phyloP scores from a whole-genome alignment of 139 green algal genomes.

The Volvox africanus region DNA sequence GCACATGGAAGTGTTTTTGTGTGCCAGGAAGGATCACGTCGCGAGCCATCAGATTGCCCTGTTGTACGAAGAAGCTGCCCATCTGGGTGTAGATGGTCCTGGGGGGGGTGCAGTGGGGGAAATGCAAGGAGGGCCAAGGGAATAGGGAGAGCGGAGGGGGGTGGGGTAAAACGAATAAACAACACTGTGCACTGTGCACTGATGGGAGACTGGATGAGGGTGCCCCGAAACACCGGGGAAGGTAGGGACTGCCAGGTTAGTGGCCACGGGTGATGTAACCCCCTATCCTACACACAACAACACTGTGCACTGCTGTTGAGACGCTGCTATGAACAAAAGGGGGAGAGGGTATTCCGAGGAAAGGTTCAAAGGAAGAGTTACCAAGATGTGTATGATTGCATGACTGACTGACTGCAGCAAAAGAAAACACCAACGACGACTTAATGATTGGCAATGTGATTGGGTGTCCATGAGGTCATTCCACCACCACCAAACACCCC shows the following conservation, averaged over 20 bases:
- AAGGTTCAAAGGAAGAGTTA: too few species aligned
- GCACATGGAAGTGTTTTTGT: slow-evolving; percentile 62
- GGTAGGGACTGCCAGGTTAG: too few species aligned
- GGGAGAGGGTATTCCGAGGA: background rate
- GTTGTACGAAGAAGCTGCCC: slow-evolving; percentile 91
- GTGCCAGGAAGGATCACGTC: background rate
- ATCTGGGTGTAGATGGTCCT: slow-evolving; percentile 95
- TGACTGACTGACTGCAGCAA: too few species aligned
- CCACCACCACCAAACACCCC: background rate
- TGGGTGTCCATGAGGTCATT: too few species aligned
- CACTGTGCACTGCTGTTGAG: background rate
- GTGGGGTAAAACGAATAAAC: too few species aligned
- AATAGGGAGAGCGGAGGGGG: background rate
- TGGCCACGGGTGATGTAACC: too few species aligned
- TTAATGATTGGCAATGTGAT: too few species aligned
- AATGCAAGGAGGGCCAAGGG: background rate
- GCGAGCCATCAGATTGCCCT: slow-evolving; percentile 85
- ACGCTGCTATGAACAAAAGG: background rate
- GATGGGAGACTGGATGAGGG: background rate
- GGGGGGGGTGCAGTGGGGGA: background rate
- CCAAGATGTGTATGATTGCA: too few species aligned
- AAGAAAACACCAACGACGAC: too few species aligned
- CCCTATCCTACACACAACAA: too few species aligned
- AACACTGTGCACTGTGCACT: background rate
- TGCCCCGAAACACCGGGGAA: too few species aligned